Evolutionary conservation across 2,329 filamentous ascomycete species (phyloP).

Genomic region (Epichloe uncinata): DNA sequence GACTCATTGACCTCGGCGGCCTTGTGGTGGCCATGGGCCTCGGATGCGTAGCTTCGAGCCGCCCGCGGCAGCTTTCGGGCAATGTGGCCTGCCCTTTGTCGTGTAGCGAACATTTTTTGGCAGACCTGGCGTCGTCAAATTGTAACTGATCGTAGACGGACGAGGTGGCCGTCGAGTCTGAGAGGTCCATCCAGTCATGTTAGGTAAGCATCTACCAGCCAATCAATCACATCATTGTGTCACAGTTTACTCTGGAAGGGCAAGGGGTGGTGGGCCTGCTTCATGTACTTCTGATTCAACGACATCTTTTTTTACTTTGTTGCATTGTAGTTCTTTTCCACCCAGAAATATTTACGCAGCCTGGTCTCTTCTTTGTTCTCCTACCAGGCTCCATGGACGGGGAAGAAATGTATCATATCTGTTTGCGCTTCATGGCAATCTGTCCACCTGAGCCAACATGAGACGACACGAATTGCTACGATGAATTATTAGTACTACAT

Average conservation of each 20-base stretch:
- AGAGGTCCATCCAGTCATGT: slow-evolving; percentile 10
- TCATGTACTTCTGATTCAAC: too few species aligned
- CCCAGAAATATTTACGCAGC: too few species aligned
- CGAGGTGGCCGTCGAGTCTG: slow-evolving; percentile 2
- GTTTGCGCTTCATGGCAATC: too few species aligned
- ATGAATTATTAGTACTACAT: too few species aligned
- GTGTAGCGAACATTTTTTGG: slow-evolving; percentile 28
- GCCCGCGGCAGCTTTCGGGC: slow-evolving; percentile 24
- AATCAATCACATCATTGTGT: slow-evolving; percentile 12
- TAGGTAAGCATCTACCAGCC: slow-evolving; percentile 16
- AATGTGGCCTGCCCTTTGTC: slow-evolving; percentile 29
- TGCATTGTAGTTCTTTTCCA: not conserved
- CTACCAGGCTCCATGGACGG: too few species aligned
- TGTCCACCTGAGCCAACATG: too few species aligned
- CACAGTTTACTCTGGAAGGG: not conserved
- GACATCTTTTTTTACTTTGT: not conserved
- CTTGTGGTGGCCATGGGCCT: slow-evolving; percentile 34
- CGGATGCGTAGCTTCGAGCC: slow-evolving; percentile 40
- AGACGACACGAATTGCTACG: too few species aligned
- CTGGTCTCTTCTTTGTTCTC: too few species aligned
- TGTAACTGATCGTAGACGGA: slow-evolving; percentile 15
- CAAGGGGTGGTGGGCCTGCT: too few species aligned
- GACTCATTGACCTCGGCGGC: slow-evolving; percentile 37
- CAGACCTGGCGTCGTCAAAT: slow-evolving; percentile 20
- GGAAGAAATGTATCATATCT: too few species aligned